Base-by-base conservation (phyloP, 1,284 basidiomycete species). In the Apiotrichum siamense region DNA sequence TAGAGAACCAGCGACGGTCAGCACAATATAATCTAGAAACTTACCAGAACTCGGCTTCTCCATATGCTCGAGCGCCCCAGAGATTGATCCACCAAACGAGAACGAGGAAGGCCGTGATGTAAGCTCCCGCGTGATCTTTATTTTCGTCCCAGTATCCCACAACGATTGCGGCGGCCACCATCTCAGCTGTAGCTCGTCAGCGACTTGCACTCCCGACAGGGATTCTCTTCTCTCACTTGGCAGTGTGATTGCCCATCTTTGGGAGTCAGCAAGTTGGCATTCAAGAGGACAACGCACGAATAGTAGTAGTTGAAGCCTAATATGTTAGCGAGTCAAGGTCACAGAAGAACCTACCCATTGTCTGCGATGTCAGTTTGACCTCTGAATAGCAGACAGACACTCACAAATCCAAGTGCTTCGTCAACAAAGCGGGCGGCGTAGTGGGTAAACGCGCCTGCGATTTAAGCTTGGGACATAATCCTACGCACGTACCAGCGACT, bases 351-450 rank as follows among this genome's bases (percentile, higher is more conserved):
- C n/a, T 47, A 4, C 61, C 55, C 15, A 63, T 42, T 5, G 52
- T 39, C 37, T 42, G 17, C 5, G 13, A 24, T 4, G 24, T 42
- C 35, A 49, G 36, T 15, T 11, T 37, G 18, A 10, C 37, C n/a
- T 9, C 2, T 24, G 36, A 5, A 39, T 24, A 5, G 5, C 15
- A 27, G 44, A 25, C 29, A 7, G 13, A 20, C 7, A 44, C 42
- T 51, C 27, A 44, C 76, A 53, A 78, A 78, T 18, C 76, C 76
- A 13, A 80, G 60, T 12, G 76, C 72, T 9, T 77, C 76, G 54
- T 79, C 76, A 50, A 80, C 75, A 63, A 81, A 81, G 20, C 80
- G 76, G 17, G 66, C 55, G 11, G 67, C 64, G 43, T 71, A 72
- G 48, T 72, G 68, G 12, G 71, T 71, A 62, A 73, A 73, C 15